Evolutionary conservation across 2,329 filamentous ascomycete genomes (phyloP).

Genomic region (Bimuria novae-zelandiae): DNA sequence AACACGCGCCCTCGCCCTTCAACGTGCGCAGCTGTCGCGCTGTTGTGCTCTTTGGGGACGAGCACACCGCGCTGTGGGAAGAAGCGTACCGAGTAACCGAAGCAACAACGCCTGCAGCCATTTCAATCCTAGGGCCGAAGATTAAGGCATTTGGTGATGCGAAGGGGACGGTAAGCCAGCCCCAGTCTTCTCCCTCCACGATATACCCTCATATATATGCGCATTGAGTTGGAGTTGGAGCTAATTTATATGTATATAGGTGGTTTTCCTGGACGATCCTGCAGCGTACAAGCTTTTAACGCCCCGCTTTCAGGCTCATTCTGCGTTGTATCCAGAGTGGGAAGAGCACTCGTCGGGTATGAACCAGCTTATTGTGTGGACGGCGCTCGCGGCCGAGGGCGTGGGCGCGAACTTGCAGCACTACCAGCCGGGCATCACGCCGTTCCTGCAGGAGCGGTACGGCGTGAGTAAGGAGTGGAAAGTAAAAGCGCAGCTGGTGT

Average conservation of each 20-base stretch:
- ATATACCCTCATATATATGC: not conserved
- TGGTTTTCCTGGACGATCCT: constrained; percentile 29
- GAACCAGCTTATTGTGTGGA: constrained; percentile 34
- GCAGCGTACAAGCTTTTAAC: constrained; percentile 18
- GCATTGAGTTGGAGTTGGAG: too few species aligned
- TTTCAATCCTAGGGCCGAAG: constrained; percentile 24
- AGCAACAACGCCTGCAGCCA: constrained; percentile 18
- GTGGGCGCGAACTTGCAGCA: constrained; percentile 34
- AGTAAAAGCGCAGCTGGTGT: constrained; percentile 32
- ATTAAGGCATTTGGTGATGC: constrained; percentile 24
- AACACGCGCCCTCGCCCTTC: constrained; percentile 34
- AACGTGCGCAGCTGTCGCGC: constrained; percentile 34
- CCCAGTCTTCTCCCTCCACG: too few species aligned
- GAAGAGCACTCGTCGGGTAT: constrained; percentile 30
- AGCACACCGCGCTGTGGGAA: constrained; percentile 32
- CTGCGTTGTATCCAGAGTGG: constrained; percentile 24
- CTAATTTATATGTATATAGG: constrained; percentile 8
- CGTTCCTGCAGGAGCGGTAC: constrained; percentile 27
- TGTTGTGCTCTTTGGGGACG: constrained; percentile 32
- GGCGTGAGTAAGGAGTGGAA: constrained; percentile 28
- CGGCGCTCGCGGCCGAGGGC: constrained; percentile 32
- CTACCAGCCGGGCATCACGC: constrained; percentile 32
- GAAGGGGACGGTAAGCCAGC: constrained; percentile 30
- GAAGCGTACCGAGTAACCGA: constrained; percentile 24
- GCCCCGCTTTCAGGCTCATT: constrained; percentile 20